Conservation (phyloP, 805 yeast species). For the Kodamaea jinghongensis region DNA sequence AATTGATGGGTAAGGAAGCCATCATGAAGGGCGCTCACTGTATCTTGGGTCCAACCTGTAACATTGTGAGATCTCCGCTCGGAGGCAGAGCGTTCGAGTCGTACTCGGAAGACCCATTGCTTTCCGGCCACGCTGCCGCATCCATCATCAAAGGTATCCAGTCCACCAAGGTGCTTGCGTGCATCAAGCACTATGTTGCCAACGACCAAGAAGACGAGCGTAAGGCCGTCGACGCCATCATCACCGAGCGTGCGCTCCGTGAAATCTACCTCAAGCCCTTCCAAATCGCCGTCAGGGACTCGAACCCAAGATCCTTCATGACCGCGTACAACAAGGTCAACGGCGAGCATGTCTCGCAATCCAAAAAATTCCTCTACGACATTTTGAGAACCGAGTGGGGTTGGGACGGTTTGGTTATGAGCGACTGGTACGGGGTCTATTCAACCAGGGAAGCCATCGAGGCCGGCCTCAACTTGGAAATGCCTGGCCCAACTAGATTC, state of each 20-base stretch:
- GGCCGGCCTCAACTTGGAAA: conserved; percentile 61
- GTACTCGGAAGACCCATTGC: conserved; percentile 59
- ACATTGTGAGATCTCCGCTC: conserved; percentile 54
- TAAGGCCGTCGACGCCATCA: conserved; percentile 43
- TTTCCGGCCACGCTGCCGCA: conserved; percentile 47
- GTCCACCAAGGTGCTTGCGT: conserved; percentile 47
- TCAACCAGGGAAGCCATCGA: conserved; percentile 46
- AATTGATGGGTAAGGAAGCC: conserved; percentile 53
- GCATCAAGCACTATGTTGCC: conserved; percentile 60
- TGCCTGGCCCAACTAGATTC: conserved; percentile 62
- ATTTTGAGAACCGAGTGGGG: conserved; percentile 56
- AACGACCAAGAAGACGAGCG: conserved; percentile 63
- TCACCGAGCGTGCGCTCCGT: conserved; percentile 59
- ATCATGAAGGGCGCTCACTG: conserved; percentile 51
- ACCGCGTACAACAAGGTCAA: conserved; percentile 62
- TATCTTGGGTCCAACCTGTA: conserved; percentile 45
- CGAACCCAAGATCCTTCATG: conserved; percentile 57
- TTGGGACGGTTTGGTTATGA: conserved; percentile 54
- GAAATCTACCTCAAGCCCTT: conserved; percentile 65
- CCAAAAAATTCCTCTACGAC: conserved; percentile 40
- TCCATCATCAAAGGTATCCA: conserved; percentile 56
- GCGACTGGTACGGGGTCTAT: conserved; percentile 64
- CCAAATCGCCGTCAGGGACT: conserved; percentile 53
- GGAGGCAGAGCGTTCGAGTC: conserved; percentile 66
- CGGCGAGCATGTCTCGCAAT: conserved; percentile 56